Base-by-base conservation (phyloP, 1,284 basidiomycete species). In the Spongiforma sp. region DNA sequence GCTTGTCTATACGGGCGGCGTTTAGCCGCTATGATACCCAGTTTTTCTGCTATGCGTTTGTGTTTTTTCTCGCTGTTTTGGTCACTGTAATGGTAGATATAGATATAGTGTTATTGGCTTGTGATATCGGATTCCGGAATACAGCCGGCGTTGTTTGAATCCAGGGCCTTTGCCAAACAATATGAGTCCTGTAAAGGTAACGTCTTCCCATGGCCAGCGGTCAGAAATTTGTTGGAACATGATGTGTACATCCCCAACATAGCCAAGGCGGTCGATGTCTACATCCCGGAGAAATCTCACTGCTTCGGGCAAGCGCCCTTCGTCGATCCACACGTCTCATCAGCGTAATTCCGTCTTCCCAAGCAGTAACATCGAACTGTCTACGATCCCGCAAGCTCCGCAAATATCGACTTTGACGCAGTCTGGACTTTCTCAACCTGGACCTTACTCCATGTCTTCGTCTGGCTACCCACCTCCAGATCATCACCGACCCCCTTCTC, bases 401-500 rank as follows among this genome's bases (percentile, higher is more conserved):
- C 48, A 17, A 5, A 53, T 62, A 56, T 76, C 76, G 1, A 67
- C 73, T 0, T 71, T 73, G 5, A 65, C 66, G 17, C 76, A 72
- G 28, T 62, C 73, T 3, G 61, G 64, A 60, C 59, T 46, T 48
- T 63, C 66, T 19, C 76, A 72, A 28, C 62, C 73, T 3, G 61
- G 64, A 60, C 59, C 41, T 48, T 63, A 71, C 56, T 36, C 72
- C 37, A 62, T 50, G 59, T 59, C 67, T 24, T 46, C 66, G 19
- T 5, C 62, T 15, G 34, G 37, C 15, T 54, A 73, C 26, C 34
- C 65, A 17, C 66, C 57, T 4, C 58, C 53, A 24, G 72, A 76
- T 28, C 65, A 5, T n/a, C 66, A 57, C 46, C 80, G 87, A 46
- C 79, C 80, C 30, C 79, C 82, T 7, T 90, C 90, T 5, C 91